Evolutionary conservation across 495 filamentous ascomycete species (phyloP), one percentile per base, ranked within the genome.

Genomic region (Tetracladium setigerum): DNA sequence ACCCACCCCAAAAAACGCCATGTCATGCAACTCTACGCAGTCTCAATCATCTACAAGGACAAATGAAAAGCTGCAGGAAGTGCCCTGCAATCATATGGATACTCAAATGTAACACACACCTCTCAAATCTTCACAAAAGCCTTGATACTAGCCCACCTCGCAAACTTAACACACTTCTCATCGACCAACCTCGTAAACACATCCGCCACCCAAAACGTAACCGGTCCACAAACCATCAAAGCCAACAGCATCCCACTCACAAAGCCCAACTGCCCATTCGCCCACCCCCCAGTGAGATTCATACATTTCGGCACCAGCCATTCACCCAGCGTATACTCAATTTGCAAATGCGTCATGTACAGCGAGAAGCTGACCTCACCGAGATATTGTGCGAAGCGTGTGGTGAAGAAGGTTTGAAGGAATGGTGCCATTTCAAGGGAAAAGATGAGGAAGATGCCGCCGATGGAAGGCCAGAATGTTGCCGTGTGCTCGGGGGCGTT

Each of bases 321-420:
- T 71, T 73, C 14, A n/a, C 72, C 72, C 16, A 77, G 53, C 0
- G 65, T 68, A 38, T 74, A 69, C 1, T 76, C 60, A 13, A 82
- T 71, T 22, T 69, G 69, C 3, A 70, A 74, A 41, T 78, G 76
- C 30, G 77, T 71, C 30, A 79, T 68, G 38, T 80, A 81, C 38
- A 80, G 71, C 6, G 68, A 63, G 54, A 64, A 79, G 8, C 72
- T 73, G 38, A 81, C 71, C 30, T 76, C 68, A 35, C 81, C 79
- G 10, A 78, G 68, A 55, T 83, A 83, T 54, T 81, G 80, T 19
- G 76, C 74, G 0, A 82, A 40, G 0, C 65, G 59, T 35, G 71
- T 68, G 31, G 67, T 68, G 55, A 83, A 77, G 27, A 78, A 56
- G 18, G 58, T 62, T 45, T 73, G 71, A 42, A 82, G 66, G 8